Percentiles rank a stretch among this genome's conserved stretches.
phyloP scores from a whole-genome alignment of 192 early-diverging fungal species.

The Mycoemilia scoparia region DNA sequence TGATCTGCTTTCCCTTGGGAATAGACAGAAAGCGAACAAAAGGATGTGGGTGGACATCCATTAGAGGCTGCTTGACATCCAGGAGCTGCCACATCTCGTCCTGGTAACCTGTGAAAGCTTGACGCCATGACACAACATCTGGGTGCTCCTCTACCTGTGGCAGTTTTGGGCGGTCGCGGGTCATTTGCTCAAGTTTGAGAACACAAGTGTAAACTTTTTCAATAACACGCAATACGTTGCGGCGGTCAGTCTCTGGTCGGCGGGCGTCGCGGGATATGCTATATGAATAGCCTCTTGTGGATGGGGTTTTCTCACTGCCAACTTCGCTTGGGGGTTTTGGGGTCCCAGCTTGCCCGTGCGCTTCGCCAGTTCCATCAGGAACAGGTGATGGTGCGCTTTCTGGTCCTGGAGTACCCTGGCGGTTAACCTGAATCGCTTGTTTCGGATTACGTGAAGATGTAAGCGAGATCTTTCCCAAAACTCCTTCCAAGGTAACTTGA shows the following conservation, averaged over 20 bases:
- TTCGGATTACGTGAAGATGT: slow-evolving; percentile 79
- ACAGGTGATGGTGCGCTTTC: slow-evolving; percentile 8
- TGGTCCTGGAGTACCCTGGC: slow-evolving; percentile 14
- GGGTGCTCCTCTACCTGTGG: slow-evolving; percentile 11
- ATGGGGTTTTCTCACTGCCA: no score
- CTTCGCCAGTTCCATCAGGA: slow-evolving; percentile 12
- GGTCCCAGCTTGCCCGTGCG: slow-evolving; percentile 10
- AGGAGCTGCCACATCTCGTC: slow-evolving; percentile 18
- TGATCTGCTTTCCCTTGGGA: slow-evolving; percentile 76
- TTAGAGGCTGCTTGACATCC: slow-evolving; percentile 23
- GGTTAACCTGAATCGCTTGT: slow-evolving; percentile 58
- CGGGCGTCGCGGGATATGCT: no score
- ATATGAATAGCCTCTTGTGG: no score
- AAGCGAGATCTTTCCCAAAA: slow-evolving; percentile 83
- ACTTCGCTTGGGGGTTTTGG: no score
- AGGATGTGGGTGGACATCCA: slow-evolving; percentile 56
- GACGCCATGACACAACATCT: slow-evolving; percentile 11
- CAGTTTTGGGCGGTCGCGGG: slow-evolving; percentile 42
- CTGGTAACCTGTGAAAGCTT: slow-evolving; percentile 11
- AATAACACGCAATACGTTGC: slow-evolving; percentile 40
- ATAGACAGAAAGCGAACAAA: slow-evolving; percentile 67
- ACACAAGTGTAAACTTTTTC: slow-evolving; percentile 68
- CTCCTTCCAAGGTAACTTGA: slow-evolving; percentile 78
- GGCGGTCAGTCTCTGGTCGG: slow-evolving; percentile 33
- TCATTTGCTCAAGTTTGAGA: slow-evolving; percentile 64